These are phyloP conservation scores for Euphrasia confusa DNA, from an alignment of 257 asterid species.

Conservation along the genomic window DNA sequence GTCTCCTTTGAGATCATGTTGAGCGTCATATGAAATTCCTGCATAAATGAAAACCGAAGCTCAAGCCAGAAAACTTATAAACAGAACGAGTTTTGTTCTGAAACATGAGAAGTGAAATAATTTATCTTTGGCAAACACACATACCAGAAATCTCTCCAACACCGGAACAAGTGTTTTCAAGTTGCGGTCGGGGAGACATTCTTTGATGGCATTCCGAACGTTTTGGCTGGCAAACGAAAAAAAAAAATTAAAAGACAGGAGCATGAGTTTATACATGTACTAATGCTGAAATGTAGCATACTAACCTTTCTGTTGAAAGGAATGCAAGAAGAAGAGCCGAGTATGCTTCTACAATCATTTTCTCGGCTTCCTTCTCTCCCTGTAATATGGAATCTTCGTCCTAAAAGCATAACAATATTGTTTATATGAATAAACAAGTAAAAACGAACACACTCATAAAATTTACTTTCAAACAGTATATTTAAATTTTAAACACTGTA, in stretches of 20 bases:
- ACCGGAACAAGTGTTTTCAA: conserved; percentile 75
- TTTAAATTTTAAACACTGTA: background rate
- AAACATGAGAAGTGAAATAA: background rate
- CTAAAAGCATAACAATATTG: conserved; percentile 45
- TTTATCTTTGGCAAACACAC: conserved; percentile 22
- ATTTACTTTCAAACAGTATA: background rate
- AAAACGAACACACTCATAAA: background rate
- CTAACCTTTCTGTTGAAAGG: conserved; percentile 90
- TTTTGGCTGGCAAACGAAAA: conserved; percentile 48
- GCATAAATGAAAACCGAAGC: conserved; percentile 16
- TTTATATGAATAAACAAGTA: too few relatives aligned
- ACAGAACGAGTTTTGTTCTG: background rate
- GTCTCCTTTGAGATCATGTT: conserved; percentile 77
- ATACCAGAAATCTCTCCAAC: conserved; percentile 95
- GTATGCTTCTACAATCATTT: conserved; percentile 96
- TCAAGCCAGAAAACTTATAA: background rate
- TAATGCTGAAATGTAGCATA: background rate
- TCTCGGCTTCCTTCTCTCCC: conserved; percentile 95
- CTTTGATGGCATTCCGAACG: conserved; percentile 53
- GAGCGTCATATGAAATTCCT: conserved; percentile 75
- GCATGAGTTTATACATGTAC: conserved; percentile 1
- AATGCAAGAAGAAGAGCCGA: conserved; percentile 97
- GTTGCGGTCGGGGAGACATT: conserved; percentile 63
- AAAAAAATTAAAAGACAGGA: conserved; percentile 9
- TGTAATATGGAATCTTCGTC: conserved; percentile 77